A percentile compares a stretch with the other conserved stretches of the same genome.
phyloP scores from a whole-genome alignment of 2,329 filamentous ascomycete genomes.

The Aureobasidium subglaciale region DNA sequence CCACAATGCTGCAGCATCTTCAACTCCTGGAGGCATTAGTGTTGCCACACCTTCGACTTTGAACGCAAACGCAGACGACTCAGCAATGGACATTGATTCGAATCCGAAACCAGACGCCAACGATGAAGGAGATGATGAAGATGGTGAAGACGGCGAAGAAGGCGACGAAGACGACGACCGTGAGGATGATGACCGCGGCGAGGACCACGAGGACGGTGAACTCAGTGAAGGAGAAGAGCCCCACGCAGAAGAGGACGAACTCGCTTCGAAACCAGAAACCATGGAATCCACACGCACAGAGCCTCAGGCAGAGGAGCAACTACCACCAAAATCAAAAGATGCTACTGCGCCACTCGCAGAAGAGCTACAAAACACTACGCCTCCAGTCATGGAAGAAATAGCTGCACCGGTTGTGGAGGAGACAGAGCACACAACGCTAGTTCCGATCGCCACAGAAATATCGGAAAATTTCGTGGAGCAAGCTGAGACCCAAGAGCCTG shows the following conservation, averaged over 20 bases:
- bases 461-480: background rate
- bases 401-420: background rate
- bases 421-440: background rate
- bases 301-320: background rate
- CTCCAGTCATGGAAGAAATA: background rate
- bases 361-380: background rate
- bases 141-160: conserved; percentile 44
- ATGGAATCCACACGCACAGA: background rate
- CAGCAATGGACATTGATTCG: conserved; percentile 29
- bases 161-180: conserved; percentile 40
- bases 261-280: background rate
- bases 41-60: conserved; percentile 27
- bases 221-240: conserved; percentile 5
- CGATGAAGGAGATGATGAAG: conserved; percentile 39
- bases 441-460: background rate
- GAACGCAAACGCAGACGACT: conserved; percentile 37
- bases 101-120: conserved; percentile 36
- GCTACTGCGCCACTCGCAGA: background rate
- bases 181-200: conserved; percentile 37
- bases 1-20: conserved; percentile 33
- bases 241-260: background rate
- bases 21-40: conserved; percentile 30
- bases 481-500: background rate
- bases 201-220: conserved; percentile 32
- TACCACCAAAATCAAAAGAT: background rate